These are phyloP conservation scores for Helotiales sp. DNA, from an alignment of 2,329 filamentous ascomycete genomes.

Conservation along the genomic window DNA sequence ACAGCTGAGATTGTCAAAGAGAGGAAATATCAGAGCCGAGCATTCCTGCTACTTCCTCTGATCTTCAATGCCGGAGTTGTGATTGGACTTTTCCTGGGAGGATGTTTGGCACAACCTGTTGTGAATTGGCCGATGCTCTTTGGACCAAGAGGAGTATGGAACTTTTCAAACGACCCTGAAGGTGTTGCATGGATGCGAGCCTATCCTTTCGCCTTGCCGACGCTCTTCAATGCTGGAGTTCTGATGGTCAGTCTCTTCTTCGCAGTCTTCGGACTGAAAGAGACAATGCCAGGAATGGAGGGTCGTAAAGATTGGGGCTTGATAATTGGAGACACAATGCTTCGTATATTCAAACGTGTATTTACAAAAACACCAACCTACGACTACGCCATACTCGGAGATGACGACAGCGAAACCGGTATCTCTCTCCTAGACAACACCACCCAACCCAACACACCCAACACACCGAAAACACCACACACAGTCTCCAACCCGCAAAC, in stretches of 20 bases:
- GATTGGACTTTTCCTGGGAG: constrained; percentile 35
- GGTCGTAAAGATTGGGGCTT: constrained; percentile 28
- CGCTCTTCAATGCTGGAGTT: constrained; percentile 35
- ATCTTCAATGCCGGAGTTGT: constrained; percentile 60
- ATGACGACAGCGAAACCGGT: constrained; percentile 5
- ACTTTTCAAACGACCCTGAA: constrained; percentile 32
- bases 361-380: constrained; percentile 7
- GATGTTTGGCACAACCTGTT: constrained; percentile 44
- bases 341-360: constrained; percentile 12
- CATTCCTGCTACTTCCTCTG: constrained; percentile 49
- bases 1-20: constrained; percentile 70
- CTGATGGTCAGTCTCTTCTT: constrained; percentile 34
- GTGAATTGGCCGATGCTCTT: constrained; percentile 41
- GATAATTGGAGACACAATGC: constrained; percentile 17
- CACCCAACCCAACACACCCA: not conserved
- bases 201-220: constrained; percentile 45
- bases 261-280: constrained; percentile 36
- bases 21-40: constrained; percentile 68
- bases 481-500: not conserved
- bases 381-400: constrained; percentile 15
- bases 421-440: constrained; percentile 10
- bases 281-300: constrained; percentile 38
- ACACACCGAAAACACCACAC: not conserved
- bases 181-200: constrained; percentile 41
- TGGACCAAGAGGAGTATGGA: constrained; percentile 39